Evolutionary conservation across 2,329 filamentous ascomycete species (phyloP), one percentile per base, ranked within the genome.

Genomic region (Trichoderma brevicompactum): DNA sequence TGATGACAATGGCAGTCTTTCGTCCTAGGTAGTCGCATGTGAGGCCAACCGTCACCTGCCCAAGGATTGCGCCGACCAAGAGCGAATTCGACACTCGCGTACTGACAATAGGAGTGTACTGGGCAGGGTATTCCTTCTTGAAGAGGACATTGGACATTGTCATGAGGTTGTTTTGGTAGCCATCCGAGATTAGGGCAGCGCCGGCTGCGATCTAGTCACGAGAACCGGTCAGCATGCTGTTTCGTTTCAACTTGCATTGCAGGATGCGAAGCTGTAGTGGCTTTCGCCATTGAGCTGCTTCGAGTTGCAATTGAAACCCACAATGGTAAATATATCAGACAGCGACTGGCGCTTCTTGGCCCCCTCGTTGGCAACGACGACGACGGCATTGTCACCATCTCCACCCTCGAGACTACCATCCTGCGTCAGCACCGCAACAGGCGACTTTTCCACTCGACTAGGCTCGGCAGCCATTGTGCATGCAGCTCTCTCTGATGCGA

Each of bases 11-110:
- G 38, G 80, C 82, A 8, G 74, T 75, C 68, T 82, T 83, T 17
- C 81, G 79, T 15, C 81, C 81, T 36, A 83, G 70, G 61, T 82
- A 81, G 69, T 83, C 81, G 68, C 79, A 82, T 6, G 79, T 82
- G 17, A 82, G 63, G 7, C 79, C 79, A 19, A 80, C 72, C 5
- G 73, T 69, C 3, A 81, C 66, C 66, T 79, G 77, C 19, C 79
- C 79, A 17, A 81, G 68, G n/a, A 81, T 78, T 41, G 79, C 77
- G 15, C 79, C 79, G 10, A 80, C 74, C 0, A 81, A 70, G 5
- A 81, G 71, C 10, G 79, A 71, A 65, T 80, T 80, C 17, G 76
- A 79, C 5, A 80, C 76, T 23, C 76, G 77, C 1, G 79, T 80
- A 69, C 75, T 79, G 56, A 79, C 74, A 0, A 69, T 58, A 0